Base-by-base conservation (phyloP, 1,139 yeast species). In the Kodamaea anthophila region DNA sequence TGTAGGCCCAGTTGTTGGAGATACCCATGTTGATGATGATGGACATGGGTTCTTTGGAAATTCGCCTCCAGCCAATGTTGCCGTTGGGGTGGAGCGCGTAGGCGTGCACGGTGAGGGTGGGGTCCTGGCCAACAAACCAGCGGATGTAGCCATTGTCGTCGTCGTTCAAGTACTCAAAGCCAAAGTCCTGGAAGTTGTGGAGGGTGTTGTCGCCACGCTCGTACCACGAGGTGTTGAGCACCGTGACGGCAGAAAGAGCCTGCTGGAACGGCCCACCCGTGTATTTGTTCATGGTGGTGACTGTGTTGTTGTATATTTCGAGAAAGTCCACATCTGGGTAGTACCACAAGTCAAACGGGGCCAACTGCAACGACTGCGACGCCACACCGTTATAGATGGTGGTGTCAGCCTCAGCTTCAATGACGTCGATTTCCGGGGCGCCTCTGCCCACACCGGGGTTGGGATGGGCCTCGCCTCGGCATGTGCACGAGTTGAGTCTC, bases 311-410 rank as follows among this genome's bases (percentile, higher is more conserved):
- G 53, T 77, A 59, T 33, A 85, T 58, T 44, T 76, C 80, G 31
- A 84, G 53, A 42, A 69, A 83, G 36, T 78, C 74, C 48, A 83
- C 82, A 53, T 85, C 87, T 3, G 94, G 94, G 48, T 70, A 66
- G 52, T 81, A 83, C 94, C 94, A 85, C 42, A 82, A 74, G 53
- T 85, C 95, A 49, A 74, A 74, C 2, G 95, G 95, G 3, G 94
- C 95, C 42, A 82, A 58, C 60, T 85, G 94, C 38, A 75, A 55
- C 1, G 94, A 82, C 56, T 85, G 95, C 4, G 94, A 81, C 1
- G 79, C 93, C 16, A 77, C 69, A 41, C 88, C 91, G 11, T 60
- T 60, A 32, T 67, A 69, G 20, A 45, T 37, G 27, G 51, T 58
- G 4, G 73, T 60, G 38, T 66, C 74, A 4, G 71, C 70, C 36